A percentile compares a stretch with the other conserved stretches of the same genome.
These are phyloP conservation scores for Cordyceps cicadae DNA, from an alignment of 2,329 filamentous ascomycete species.

Conservation along the genomic window DNA sequence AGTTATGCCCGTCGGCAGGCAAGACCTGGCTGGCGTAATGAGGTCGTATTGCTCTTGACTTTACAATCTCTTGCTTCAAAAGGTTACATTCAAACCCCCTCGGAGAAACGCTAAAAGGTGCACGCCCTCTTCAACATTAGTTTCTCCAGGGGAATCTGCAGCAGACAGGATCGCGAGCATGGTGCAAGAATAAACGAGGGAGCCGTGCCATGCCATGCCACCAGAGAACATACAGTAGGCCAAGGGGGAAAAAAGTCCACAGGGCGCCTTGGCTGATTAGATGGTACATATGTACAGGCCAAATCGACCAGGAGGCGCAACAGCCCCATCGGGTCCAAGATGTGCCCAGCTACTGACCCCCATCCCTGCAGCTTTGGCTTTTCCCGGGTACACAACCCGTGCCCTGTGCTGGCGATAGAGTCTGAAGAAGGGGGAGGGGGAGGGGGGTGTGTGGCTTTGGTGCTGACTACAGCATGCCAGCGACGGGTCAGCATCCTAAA, in stretches of 20 bases:
- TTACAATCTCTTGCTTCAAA: background rate
- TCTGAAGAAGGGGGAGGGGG: background rate
- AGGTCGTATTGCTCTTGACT: background rate
- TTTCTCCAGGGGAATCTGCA: background rate
- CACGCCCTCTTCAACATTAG: background rate
- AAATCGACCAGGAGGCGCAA: constrained; percentile 5
- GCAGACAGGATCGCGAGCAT: background rate
- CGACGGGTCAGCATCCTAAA: constrained; percentile 3
- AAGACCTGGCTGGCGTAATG: background rate
- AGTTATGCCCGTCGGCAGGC: background rate
- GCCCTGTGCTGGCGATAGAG: background rate
- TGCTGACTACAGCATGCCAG: background rate
- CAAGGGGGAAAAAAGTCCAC: background rate
- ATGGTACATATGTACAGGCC: background rate
- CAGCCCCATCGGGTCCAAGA: constrained; percentile 2
- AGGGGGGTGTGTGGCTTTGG: background rate
- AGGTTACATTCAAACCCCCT: background rate
- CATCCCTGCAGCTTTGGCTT: background rate
- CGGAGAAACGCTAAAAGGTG: background rate
- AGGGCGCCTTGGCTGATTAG: constrained; percentile 2
- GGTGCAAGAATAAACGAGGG: background rate
- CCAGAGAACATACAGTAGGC: background rate
- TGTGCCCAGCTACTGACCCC: background rate
- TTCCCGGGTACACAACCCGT: constrained; percentile 1
- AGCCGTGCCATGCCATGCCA: background rate